Evolutionary conservation across 1,139 yeast species (phyloP).

Genomic region (Candida sp.): DNA sequence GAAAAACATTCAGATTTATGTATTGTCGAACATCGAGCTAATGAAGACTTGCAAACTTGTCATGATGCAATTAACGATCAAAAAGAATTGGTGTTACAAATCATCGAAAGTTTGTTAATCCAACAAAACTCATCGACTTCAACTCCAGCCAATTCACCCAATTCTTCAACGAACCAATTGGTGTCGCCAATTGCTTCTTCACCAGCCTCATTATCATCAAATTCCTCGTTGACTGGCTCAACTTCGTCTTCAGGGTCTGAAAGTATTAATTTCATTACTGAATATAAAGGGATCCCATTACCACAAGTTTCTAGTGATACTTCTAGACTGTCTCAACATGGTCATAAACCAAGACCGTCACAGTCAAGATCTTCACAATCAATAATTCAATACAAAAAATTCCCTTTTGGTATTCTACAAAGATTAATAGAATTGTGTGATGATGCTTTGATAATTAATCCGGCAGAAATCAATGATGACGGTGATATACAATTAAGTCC

Average conservation of each 20-base stretch:
- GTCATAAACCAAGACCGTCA: constrained; percentile 23
- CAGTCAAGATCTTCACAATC: constrained; percentile 25
- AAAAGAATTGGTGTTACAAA: constrained; percentile 45
- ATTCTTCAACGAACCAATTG: constrained; percentile 3
- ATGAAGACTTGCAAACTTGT: constrained; percentile 70
- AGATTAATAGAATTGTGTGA: constrained; percentile 68
- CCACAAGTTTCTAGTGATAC: constrained; percentile 25
- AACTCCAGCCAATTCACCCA: constrained; percentile 6
- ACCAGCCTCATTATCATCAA: constrained; percentile 11
- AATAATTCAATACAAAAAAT: constrained; percentile 32
- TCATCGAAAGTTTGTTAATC: constrained; percentile 38
- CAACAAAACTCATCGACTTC: constrained; percentile 10
- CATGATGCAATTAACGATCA: constrained; percentile 84
- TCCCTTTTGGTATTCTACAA: constrained; percentile 69
- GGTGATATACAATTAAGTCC: constrained; percentile 55
- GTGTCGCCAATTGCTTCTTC: constrained; percentile 6
- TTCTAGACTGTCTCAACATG: constrained; percentile 17
- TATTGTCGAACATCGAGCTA: constrained; percentile 77
- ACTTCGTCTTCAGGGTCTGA: constrained; percentile 12
- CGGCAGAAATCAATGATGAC: constrained; percentile 40
- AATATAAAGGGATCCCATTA: constrained; percentile 61
- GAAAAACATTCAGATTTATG: constrained; percentile 91
- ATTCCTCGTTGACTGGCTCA: constrained; percentile 7
- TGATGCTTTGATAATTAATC: constrained; percentile 70
- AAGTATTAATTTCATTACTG: constrained; percentile 16